phyloP scores from a whole-genome alignment of 305 asterid genomes.

The Nicotiana rustica region DNA sequence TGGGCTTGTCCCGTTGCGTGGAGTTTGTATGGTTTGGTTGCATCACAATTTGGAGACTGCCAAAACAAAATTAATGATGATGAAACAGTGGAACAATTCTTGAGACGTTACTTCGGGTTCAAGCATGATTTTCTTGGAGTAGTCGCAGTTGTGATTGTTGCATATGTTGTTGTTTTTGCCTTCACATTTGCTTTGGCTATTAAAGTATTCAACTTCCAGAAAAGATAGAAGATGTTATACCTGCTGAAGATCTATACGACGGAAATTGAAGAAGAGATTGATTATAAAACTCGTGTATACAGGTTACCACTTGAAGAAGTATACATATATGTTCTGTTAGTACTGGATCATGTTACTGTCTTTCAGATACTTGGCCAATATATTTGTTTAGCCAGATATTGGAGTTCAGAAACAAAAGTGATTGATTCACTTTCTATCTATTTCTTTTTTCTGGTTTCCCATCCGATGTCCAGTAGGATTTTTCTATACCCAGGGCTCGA shows the following conservation, averaged over 20 bases:
- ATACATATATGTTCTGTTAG: too few species aligned
- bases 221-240: slow-evolving; percentile 12
- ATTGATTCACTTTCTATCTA: neutral
- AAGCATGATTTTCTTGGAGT: slow-evolving; percentile 36
- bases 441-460: neutral
- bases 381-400: too few species aligned
- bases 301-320: neutral
- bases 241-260: neutral
- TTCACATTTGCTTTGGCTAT: slow-evolving; percentile 33
- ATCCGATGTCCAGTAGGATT: too few species aligned
- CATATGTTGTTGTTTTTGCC: slow-evolving; percentile 26
- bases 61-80: slow-evolving; percentile 24
- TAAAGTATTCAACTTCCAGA: slow-evolving; percentile 37
- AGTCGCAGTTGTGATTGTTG: slow-evolving; percentile 27
- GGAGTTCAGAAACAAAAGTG: too few species aligned
- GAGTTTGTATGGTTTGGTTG: slow-evolving; percentile 36
- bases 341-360: too few species aligned
- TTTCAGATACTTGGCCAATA: too few species aligned
- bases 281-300: neutral
- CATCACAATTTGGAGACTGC: slow-evolving; percentile 31
- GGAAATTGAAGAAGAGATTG: neutral
- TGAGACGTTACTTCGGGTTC: slow-evolving; percentile 34
- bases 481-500: too few species aligned
- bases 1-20: slow-evolving; percentile 36
- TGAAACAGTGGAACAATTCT: slow-evolving; percentile 31